A percentile compares a stretch with the other conserved stretches of the same genome.
phyloP scores from a whole-genome alignment of 768 basidiomycete species.

The Trametes elegans region DNA sequence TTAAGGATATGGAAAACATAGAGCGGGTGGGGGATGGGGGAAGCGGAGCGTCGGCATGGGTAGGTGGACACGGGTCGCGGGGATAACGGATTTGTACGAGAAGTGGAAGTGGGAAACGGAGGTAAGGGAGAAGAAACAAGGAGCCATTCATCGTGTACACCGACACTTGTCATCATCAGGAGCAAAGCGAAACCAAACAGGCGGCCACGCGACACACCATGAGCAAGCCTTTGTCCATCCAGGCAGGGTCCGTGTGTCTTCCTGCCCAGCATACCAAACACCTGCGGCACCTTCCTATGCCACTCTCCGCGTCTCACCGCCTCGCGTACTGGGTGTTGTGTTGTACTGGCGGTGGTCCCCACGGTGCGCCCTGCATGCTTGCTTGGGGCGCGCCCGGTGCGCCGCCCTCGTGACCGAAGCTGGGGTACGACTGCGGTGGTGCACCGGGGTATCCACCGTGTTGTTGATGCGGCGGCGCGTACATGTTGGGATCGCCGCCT shows the following conservation, averaged over 20 bases:
- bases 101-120: neutral
- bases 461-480: slow-evolving; percentile 15
- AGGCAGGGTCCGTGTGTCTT: slow-evolving; percentile 21
- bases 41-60: neutral
- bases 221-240: slow-evolving; percentile 17
- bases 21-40: neutral
- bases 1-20: slow-evolving; percentile 16
- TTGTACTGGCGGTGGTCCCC: slow-evolving; percentile 29
- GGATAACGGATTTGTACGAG: slow-evolving; percentile 9
- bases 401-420: slow-evolving; percentile 18
- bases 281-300: neutral
- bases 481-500: slow-evolving; percentile 21
- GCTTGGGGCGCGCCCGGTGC: slow-evolving; percentile 14
- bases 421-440: slow-evolving; percentile 8
- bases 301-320: slow-evolving; percentile 14
- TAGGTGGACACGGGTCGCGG: neutral
- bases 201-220: slow-evolving; percentile 10
- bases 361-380: slow-evolving; percentile 17
- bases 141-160: slow-evolving; percentile 7
- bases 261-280: slow-evolving; percentile 13
- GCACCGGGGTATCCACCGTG: slow-evolving; percentile 10
- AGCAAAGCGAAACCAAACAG: slow-evolving; percentile 6
- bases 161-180: slow-evolving; percentile 3
- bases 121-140: neutral
- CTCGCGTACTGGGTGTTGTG: slow-evolving; percentile 28